These are phyloP conservation scores for Globisporangium canariense DNA, from an alignment of 352 stramenopile genomes.

Conservation along the genomic window DNA sequence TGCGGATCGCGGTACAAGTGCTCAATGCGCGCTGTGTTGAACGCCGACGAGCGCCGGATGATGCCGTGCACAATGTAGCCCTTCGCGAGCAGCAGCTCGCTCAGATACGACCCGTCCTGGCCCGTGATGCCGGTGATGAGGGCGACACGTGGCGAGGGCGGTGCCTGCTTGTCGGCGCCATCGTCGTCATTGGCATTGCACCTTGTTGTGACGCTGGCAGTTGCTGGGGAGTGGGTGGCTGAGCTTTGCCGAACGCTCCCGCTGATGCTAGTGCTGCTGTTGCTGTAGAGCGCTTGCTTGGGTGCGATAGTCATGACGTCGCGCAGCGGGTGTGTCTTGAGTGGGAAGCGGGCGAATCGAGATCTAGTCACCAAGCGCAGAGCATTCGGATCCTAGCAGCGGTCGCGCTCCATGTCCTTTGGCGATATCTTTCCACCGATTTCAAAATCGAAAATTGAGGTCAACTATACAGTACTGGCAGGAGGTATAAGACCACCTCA, in stretches of 20 bases:
- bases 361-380: constrained; percentile 1
- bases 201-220: not conserved
- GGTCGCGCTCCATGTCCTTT: not conserved
- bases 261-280: not conserved
- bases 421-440: constrained; percentile 2
- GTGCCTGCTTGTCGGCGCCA: not conserved
- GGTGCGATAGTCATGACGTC: not conserved
- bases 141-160: constrained; percentile 46
- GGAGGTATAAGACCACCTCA: too few relatives aligned
- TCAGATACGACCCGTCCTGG: constrained; percentile 98
- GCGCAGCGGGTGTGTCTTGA: not conserved
- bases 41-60: constrained; percentile 96
- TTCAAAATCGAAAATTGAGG: not conserved
- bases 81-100: constrained; percentile 96
- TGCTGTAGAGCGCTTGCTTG: not conserved
- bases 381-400: not conserved
- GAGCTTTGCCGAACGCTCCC: not conserved
- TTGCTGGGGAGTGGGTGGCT: not conserved
- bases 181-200: not conserved
- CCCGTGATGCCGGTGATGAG: constrained; percentile 98
- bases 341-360: not conserved
- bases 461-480: too few relatives aligned
- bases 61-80: constrained; percentile 95
- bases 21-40: constrained; percentile 98
- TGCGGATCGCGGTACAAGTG: constrained; percentile 97